Percentiles rank a stretch among this genome's conserved stretches.
These are phyloP conservation scores for Solanum infundibuliforme DNA, from an alignment of 257 asterid genomes.

Conservation along the genomic window DNA sequence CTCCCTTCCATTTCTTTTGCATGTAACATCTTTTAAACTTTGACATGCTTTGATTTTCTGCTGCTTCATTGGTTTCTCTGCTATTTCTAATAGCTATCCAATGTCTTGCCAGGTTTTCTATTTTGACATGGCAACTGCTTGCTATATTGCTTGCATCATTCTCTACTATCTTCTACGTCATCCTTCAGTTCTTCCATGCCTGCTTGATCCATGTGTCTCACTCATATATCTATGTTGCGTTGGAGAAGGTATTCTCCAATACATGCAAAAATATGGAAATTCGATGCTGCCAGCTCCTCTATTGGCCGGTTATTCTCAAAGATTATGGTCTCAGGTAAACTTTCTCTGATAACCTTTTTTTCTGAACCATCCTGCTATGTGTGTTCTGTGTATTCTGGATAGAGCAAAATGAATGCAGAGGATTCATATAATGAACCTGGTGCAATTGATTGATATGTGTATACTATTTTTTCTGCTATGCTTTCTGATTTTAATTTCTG, in stretches of 20 bases:
- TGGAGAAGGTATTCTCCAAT: conserved; percentile 40
- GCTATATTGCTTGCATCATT: conserved; percentile 57
- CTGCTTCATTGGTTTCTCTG: neutral
- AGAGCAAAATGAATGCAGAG: neutral
- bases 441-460: neutral
- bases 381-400: neutral
- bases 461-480: neutral
- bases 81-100: conserved; percentile 12
- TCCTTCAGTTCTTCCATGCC: conserved; percentile 50
- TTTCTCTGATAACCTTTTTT: neutral
- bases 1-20: conserved; percentile 18
- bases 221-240: conserved; percentile 14
- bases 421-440: neutral
- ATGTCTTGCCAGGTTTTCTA: conserved; percentile 47
- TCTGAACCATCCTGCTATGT: neutral
- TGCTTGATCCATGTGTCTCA: conserved; percentile 34
- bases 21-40: conserved; percentile 32
- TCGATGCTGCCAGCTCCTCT: conserved; percentile 65
- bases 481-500: neutral
- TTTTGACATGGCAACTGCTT: conserved; percentile 44
- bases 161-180: conserved; percentile 40
- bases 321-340: conserved; percentile 58
- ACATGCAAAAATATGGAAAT: conserved; percentile 45
- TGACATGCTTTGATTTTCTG: neutral
- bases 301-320: conserved; percentile 83